Evolutionary conservation across 441 rosid genomes (phyloP).

Genomic region (Jatropha multifida): DNA sequence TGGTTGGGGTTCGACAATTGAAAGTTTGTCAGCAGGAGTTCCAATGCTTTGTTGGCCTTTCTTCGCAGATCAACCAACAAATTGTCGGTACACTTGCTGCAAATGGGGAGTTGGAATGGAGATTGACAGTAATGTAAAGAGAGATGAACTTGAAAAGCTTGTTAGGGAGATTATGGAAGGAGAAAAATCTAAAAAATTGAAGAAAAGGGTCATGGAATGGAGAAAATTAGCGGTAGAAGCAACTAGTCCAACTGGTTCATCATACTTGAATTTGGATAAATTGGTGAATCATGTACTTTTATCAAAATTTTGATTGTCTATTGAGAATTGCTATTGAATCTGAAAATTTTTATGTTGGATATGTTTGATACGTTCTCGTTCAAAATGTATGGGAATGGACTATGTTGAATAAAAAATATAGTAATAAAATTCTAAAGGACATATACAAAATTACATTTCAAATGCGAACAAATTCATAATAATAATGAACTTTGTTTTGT

Average conservation of each 20-base stretch:
- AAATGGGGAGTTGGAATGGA: slow-evolving; percentile 11
- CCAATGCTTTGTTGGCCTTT: slow-evolving; percentile 6
- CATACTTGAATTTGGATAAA: slow-evolving; percentile 2
- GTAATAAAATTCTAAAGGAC: no score
- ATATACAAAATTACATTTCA: no score
- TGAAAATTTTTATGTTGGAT: no score
- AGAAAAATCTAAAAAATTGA: neutral
- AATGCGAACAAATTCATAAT: no score
- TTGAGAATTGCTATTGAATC: no score
- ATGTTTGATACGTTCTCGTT: no score
- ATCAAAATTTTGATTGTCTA: neutral
- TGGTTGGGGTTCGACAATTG: neutral
- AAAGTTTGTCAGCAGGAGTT: slow-evolving; percentile 2
- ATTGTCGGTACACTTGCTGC: neutral
- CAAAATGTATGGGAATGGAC: no score
- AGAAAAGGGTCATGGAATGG: neutral
- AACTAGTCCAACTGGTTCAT: neutral
- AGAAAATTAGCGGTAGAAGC: neutral
- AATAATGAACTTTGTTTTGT: no score
- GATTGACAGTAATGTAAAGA: neutral
- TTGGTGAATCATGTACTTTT: neutral
- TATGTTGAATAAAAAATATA: no score
- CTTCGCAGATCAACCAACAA: neutral
- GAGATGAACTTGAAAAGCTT: slow-evolving; percentile 3
- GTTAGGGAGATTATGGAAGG: slow-evolving; percentile 7